A percentile compares a stretch with the other conserved stretches of the same genome.
Conservation (phyloP, 441 rosid species). For the Macaranga tanarius region DNA sequence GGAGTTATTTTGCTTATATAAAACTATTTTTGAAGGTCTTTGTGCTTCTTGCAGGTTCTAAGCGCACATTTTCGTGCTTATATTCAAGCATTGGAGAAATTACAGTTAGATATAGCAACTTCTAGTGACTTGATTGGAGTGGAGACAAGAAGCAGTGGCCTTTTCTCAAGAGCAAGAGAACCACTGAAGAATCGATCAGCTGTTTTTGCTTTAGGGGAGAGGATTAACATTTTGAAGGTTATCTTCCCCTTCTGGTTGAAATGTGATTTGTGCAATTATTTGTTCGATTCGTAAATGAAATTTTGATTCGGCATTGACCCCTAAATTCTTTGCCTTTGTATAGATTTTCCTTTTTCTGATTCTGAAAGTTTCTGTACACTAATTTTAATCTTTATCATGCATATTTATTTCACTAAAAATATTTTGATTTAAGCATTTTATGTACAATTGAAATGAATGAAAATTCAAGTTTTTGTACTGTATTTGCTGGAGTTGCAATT, state of each 20-base stretch:
- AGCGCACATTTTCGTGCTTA: slow-evolving; percentile 99
- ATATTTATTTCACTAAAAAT: neutral
- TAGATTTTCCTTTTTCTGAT: neutral
- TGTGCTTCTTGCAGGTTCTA: slow-evolving; percentile 64
- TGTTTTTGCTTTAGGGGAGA: slow-evolving; percentile 92
- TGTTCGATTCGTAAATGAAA: neutral
- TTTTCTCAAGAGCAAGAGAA: slow-evolving; percentile 87
- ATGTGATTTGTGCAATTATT: slow-evolving; percentile 6
- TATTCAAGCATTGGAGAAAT: slow-evolving; percentile 94
- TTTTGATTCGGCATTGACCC: neutral
- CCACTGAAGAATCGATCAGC: slow-evolving; percentile 94
- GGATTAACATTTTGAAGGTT: slow-evolving; percentile 91
- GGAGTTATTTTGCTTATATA: neutral
- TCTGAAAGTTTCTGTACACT: neutral
- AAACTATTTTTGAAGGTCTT: neutral
- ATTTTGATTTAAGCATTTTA: neutral
- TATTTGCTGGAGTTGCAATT: neutral
- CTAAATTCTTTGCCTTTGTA: neutral
- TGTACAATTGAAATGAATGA: neutral
- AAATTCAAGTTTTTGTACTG: neutral
- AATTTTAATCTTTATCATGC: neutral
- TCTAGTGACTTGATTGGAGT: slow-evolving; percentile 94
- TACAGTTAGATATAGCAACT: slow-evolving; percentile 97
- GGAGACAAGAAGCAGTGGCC: slow-evolving; percentile 84
- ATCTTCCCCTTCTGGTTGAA: slow-evolving; percentile 11